Percentiles rank a stretch among this genome's conserved stretches.
These are phyloP conservation scores for Globisporangium abappressorium DNA, from an alignment of 352 stramenopile genomes.

Conservation along the genomic window DNA sequence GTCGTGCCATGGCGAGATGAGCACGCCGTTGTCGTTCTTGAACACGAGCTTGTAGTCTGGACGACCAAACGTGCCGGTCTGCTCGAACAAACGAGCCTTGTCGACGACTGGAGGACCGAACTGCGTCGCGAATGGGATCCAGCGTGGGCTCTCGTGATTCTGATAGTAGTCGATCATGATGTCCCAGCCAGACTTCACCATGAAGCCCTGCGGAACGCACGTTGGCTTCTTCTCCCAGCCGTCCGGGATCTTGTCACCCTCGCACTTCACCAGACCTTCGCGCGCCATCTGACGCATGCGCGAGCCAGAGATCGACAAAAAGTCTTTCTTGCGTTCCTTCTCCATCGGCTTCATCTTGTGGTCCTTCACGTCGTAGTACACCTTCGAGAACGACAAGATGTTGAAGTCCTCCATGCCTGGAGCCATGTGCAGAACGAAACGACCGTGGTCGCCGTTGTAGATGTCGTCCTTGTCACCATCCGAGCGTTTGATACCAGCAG, in stretches of 20 bases:
- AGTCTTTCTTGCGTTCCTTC: slow-evolving; percentile 90
- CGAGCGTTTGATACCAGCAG: slow-evolving; percentile 97
- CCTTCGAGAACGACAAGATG: slow-evolving; percentile 95
- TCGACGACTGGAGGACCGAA: slow-evolving; percentile 54
- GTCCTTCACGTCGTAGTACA: slow-evolving; percentile 97
- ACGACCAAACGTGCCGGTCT: slow-evolving; percentile 61
- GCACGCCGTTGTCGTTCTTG: slow-evolving; percentile 60
- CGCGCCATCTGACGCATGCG: slow-evolving; percentile 97
- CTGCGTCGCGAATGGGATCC: slow-evolving; percentile 78
- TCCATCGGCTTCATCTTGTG: slow-evolving; percentile 98
- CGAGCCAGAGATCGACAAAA: slow-evolving; percentile 97
- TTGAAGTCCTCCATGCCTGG: slow-evolving; percentile 94
- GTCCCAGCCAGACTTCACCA: slow-evolving; percentile 97
- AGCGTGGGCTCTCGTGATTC: slow-evolving; percentile 88
- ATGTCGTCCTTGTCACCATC: slow-evolving; percentile 93
- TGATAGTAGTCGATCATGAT: slow-evolving; percentile 99
- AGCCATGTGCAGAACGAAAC: slow-evolving; percentile 96
- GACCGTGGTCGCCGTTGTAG: slow-evolving; percentile 96
- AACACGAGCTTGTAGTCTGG: slow-evolving; percentile 78
- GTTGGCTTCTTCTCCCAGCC: slow-evolving; percentile 79
- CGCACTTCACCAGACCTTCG: slow-evolving; percentile 92
- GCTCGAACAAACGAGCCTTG: slow-evolving; percentile 42
- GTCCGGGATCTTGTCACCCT: slow-evolving; percentile 55
- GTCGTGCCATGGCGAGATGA: slow-evolving; percentile 98
- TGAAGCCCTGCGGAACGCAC: slow-evolving; percentile 97